These are phyloP conservation scores for Monilinia vaccinii-corymbosi DNA, from an alignment of 2,329 filamentous ascomycete genomes.

Conservation along the genomic window DNA sequence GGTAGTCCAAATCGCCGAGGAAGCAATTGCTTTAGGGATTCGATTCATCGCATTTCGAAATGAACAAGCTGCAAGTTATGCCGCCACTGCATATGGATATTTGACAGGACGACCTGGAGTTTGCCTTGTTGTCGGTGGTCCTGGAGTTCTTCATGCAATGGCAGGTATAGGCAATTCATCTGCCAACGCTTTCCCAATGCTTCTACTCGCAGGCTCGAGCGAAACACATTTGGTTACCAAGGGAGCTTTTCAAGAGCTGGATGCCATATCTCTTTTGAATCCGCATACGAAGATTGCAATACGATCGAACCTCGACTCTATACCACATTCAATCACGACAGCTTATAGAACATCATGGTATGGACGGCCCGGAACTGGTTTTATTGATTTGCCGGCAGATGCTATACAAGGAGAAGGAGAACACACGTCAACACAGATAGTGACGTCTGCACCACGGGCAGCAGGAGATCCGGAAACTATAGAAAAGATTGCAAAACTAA, in stretches of 20 bases:
- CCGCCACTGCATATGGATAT: slow-evolving; percentile 49
- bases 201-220: slow-evolving; percentile 44
- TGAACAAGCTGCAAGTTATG: slow-evolving; percentile 49
- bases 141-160: slow-evolving; percentile 48
- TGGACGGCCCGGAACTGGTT: slow-evolving; percentile 43
- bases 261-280: slow-evolving; percentile 42
- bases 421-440: slow-evolving; percentile 17
- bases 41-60: slow-evolving; percentile 50
- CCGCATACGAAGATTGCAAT: slow-evolving; percentile 44
- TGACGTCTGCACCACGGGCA: slow-evolving; percentile 35
- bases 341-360: slow-evolving; percentile 45
- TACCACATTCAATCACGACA: slow-evolving; percentile 39
- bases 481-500: slow-evolving; percentile 33
- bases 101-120: slow-evolving; percentile 46
- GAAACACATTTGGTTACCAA: slow-evolving; percentile 43
- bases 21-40: slow-evolving; percentile 46
- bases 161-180: slow-evolving; percentile 44
- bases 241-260: slow-evolving; percentile 48
- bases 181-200: slow-evolving; percentile 45
- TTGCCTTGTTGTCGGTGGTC: slow-evolving; percentile 49
- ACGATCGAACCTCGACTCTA: slow-evolving; percentile 36
- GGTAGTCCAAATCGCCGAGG: slow-evolving; percentile 47
- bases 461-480: slow-evolving; percentile 37
- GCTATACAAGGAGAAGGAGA: slow-evolving; percentile 38
- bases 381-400: slow-evolving; percentile 47